These are phyloP conservation scores for Xylariaceae sp. DNA, from an alignment of 2,329 filamentous ascomycete species.

Conservation along the genomic window DNA sequence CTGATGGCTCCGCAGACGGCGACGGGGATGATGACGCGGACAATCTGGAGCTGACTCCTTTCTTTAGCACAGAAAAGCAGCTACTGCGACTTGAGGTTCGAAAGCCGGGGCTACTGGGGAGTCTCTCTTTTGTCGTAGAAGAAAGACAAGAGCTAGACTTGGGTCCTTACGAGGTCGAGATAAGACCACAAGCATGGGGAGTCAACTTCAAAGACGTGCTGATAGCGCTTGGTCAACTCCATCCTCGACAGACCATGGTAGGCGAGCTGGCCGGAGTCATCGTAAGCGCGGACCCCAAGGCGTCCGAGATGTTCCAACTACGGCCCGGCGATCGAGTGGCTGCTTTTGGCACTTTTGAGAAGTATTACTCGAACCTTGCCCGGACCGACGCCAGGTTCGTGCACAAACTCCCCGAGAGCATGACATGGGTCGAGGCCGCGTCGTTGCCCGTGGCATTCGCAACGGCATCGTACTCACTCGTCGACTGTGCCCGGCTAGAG, in stretches of 20 bases:
- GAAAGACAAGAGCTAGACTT: background rate
- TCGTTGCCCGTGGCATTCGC: constrained; percentile 15
- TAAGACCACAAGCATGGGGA: background rate
- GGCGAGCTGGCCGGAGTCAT: background rate
- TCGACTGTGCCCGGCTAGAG: background rate
- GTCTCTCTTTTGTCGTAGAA: background rate
- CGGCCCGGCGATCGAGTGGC: constrained; percentile 7
- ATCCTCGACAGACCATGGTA: background rate
- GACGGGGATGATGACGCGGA: background rate
- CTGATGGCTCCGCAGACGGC: background rate
- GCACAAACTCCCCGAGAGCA: background rate
- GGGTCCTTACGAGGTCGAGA: constrained; percentile 1
- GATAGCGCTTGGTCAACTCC: constrained; percentile 1
- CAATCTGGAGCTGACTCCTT: background rate
- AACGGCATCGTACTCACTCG: background rate
- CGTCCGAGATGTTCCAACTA: background rate
- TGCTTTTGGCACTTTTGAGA: constrained; percentile 1
- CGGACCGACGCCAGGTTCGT: constrained; percentile 2
- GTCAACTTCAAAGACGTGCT: constrained; percentile 9
- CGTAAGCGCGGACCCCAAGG: background rate
- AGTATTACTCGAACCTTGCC: background rate
- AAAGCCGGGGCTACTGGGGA: constrained; percentile 1
- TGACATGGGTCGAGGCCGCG: constrained; percentile 18
- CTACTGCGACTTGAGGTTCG: background rate
- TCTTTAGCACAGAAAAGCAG: background rate